Base-by-base conservation (phyloP, 495 filamentous ascomycete genomes). In the Letharia columbiana region DNA sequence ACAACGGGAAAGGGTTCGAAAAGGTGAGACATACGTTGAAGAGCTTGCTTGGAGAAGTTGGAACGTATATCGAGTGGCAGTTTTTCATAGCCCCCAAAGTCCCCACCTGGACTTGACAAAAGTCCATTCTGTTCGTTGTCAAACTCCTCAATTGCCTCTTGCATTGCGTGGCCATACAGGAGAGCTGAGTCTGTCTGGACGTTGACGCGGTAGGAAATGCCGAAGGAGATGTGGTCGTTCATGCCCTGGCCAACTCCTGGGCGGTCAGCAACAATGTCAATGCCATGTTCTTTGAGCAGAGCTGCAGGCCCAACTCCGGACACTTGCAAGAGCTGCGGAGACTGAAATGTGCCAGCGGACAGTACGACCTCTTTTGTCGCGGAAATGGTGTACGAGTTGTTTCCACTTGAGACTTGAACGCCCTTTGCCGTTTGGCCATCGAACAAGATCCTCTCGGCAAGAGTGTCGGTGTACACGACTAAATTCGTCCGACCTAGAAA, bases 331-430 rank as follows among this genome's bases (percentile, higher is more conserved):
- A 89, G 71, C 2, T 75, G 71, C 7, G 87, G 84, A 0, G 86
- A 80, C n/a, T 81, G 78, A n/a, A 82, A 75, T 15, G 82, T 70
- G 17, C 87, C 87, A 31, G 81, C 81, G 1, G 85, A 84, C 2
- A 86, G 67, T 56, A 90, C 78, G 6, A 89, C 82, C 49, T 86
- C 82, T 42, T 77, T 82, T 15, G 70, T 75, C 2, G 81, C 86
- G 52, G 70, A 74, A 1, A 73, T 23, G 88, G 67, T 11, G 70
- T 74, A 31, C 58, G 60, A 0, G 65, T 74, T 69, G 2, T 70
- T 71, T 17, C 52, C 64, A 1, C 73, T 72, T 49, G 47, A 47
- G 42, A 62, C 60, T 31, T 17, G 15, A 7, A 68, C 66, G 13
- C 69, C 69, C 13, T 41, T 61, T n/a, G 68, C 62, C 23, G 15